Evolutionary conservation across 2,329 filamentous ascomycete genomes (phyloP).

Genomic region (Pseudogymnoascus sp.): DNA sequence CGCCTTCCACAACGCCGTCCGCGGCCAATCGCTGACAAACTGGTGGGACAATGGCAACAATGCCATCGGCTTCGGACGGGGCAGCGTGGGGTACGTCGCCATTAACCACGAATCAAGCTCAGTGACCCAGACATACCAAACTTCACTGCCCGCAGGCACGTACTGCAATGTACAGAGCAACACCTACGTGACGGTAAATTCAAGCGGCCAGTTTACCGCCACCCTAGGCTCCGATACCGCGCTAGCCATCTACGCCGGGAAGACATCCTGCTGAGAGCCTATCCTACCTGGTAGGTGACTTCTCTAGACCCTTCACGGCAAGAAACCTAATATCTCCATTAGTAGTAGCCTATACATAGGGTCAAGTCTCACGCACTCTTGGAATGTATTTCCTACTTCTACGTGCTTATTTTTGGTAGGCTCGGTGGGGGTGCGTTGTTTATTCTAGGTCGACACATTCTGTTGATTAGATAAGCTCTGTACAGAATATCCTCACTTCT

Average conservation of each 20-base stretch:
- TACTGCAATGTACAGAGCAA: conserved; percentile 2
- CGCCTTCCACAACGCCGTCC: not conserved
- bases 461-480: not conserved
- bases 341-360: not conserved
- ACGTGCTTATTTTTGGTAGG: not conserved
- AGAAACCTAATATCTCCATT: not conserved
- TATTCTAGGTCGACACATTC: not conserved
- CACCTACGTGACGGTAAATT: not conserved
- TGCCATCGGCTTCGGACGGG: not conserved
- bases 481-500: not conserved
- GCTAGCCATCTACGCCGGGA: not conserved
- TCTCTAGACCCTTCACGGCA: not conserved
- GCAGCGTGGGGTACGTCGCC: not conserved
- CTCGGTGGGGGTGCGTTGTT: not conserved
- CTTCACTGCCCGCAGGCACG: not conserved
- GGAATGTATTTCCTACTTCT: not conserved
- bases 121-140: not conserved
- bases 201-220: not conserved
- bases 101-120: not conserved
- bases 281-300: not conserved
- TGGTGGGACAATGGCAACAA: conserved; percentile 1
- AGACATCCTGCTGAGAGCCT: conserved; percentile 2
- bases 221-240: not conserved
- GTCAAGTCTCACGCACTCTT: not conserved
- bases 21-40: not conserved